Evolutionary conservation across 352 stramenopile genomes (phyloP), one percentile per base, ranked within the genome.

Genomic region (Phytophthora pinifolia): DNA sequence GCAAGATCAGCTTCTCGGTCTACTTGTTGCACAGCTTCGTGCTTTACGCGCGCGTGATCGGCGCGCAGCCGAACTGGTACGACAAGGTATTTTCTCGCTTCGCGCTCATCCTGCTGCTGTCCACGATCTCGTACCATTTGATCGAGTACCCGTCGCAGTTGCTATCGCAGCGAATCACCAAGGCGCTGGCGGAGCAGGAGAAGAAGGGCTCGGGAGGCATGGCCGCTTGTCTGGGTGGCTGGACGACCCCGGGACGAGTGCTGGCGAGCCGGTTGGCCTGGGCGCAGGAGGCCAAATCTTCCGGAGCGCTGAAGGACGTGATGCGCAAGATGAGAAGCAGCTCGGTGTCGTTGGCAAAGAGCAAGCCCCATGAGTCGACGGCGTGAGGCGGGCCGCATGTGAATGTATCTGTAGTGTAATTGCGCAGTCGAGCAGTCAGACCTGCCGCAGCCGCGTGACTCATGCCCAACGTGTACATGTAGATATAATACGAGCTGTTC

Each of bases 11-110:
- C 46, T 79, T 66, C 44, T 79, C 70, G 0, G 65, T 73, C 22
- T 79, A 79, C 30, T 30, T 79, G 46, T 45, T 76, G 9, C 70
- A 79, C 47, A 76, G 54, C 36, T 85, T 82, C 46, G 69, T 85
- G 34, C 15, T 66, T 35, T 57, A 63, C 46, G 50, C 55, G 27
- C 33, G 47, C 35, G 37, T 45, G 25, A 18, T 51, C 30, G 49
- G 58, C 2, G 38, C 36, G 0, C 59, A 67, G 46, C 46, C 53
- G 9, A 67, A 63, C 34, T 61, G 56, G 36, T 70, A 65, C 18
- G 62, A 70, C 35, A 60, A 60, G 29, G 49, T 59, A 15, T 70
- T 70, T 39, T 58, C 64, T 9, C 38, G 58, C 13, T 79, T 78
- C 35, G 55, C 18, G 13, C 36, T 80, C 17, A 50, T 70, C 7